Evolutionary conservation across 2,329 filamentous ascomycete genomes (phyloP), one percentile per base, ranked within the genome.

Genomic region (Aureobasidium sp.): DNA sequence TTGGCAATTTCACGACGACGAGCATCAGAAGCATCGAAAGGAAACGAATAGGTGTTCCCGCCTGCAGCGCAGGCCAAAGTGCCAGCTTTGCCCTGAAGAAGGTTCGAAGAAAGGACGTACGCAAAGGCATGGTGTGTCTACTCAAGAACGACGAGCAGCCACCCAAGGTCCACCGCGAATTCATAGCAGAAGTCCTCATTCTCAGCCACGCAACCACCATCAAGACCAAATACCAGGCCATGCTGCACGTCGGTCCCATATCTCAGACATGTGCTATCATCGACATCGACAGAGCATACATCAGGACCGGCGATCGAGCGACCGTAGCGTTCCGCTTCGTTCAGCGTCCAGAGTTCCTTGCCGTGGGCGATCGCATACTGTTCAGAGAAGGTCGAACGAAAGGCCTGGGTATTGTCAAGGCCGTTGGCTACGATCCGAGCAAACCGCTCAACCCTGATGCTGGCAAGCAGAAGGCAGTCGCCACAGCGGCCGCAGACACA

Each of bases 121-220:
- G 94, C 14, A 99, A 99, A 79, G 94, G 94, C 34, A 97, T 97
- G 92, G 94, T 99, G 1, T 91, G 97, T 5, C 79, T 99, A 34
- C 89, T 91, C 48, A 95, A 92, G 72, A 76, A 72, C 52, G 71
- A 87, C 14, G 86, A 59, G 82, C 88, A 66, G 71, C 77, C 67
- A 2, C 84, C 87, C 0, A 79, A 79, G 64, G 79, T 81, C 5
- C 77, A 79, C 68, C 76, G 78, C 62, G 79, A 81, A 62, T 82
- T 82, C 64, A 74, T 79, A 71, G 69, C 89, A 79, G 66, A 94
- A 86, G 94, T 99, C 1, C 81, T 99, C 25, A 97, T 99, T 67
- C 81, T 99, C 7, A 95, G 90, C 4, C 94, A 99, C 70, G 91
- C 93, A 0, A 99, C 94, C 0, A 99, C 94, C 47, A 99, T 99